Base-by-base conservation (phyloP, 2,329 filamentous ascomycete genomes). In the Pyrenochaeta sp. region DNA sequence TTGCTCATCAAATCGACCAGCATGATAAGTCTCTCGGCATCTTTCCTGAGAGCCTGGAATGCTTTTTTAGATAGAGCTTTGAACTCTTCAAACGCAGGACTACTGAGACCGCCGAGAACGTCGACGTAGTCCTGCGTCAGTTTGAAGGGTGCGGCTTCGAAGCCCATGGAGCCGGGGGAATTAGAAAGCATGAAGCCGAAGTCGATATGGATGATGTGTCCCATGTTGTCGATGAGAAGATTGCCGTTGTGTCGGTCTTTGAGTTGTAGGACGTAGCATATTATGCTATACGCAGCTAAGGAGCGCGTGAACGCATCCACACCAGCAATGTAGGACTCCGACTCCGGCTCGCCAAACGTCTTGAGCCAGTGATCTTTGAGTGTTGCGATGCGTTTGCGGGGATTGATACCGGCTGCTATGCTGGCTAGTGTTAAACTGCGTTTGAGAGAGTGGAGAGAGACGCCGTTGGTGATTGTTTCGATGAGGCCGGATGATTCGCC, bases 101-200 rank as follows among this genome's bases (percentile, higher is more conserved):
- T 90, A 4, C 86, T 86, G 5, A 91, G 76, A 1, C 91, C 91
- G 19, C 91, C 91, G 30, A 95, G 81, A 7, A 95, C 90, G 67
- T 95, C 91, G 39, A 95, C 89, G 72, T 95, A 95, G 72, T 95
- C 91, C 64, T 93, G 87, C 1, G 91, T 93, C 27, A 95, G 82
- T 80, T 95, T 95, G 79, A 95, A 95, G 0, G 91, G 91, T 4
- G 91, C 91, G 13, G 91, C 91, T 78, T 95, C 91, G 69, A 95
- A 95, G 2, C 91, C 91, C 72, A 95, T 91, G 8, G 88, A 90
- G 0, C 91, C 91, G 0, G 91, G 91, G 1, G 91, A 93, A 76
- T 95, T 95, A 46, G 90, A 93, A 34, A 95, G 82, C 90, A 95
- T 94, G 75, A 95, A 95, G 54, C 91, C 91, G 76, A 95, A 95